Base-by-base conservation (phyloP, 2,329 filamentous ascomycete species). In the Paraconiothyrium brasiliense region DNA sequence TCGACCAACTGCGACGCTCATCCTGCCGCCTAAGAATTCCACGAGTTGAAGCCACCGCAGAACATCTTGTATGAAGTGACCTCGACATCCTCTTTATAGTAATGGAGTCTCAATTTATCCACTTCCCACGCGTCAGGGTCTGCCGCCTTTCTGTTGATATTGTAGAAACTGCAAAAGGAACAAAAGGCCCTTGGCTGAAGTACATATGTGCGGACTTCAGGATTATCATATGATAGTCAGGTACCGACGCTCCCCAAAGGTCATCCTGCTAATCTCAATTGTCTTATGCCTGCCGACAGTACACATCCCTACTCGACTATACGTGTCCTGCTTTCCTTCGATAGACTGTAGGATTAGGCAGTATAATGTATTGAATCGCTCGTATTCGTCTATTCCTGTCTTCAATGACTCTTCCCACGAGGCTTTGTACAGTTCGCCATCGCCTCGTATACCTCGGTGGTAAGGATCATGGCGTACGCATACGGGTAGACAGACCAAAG, bases 221-320 rank as follows among this genome's bases (percentile, higher is more conserved):
- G 34, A 35, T 35, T 2, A 35, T 11, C 11, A 48, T 7, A 48
- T 48, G 30, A 48, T 30, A 48, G 46, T 48, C 20, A 48, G 20
- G 2, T 4, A 6, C 22, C 50, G 34, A 37, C 27, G 32, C 37
- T 37, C 27, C 16, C 5, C n/a, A 9, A 37, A 37, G 4, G 13
- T 20, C 32, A 52, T 37, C 35, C 50, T 52, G 16, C 50, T 34
- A 52, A 52, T 39, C 16, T 52, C 50, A 37, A 34, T 35, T 34
- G 24, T 37, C 50, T 52, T 52, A n/a, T 37, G 11, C 50, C 27
- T 52, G 4, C 30, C 32, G 13, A 52, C 20, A 52, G 14, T n/a
- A 52, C 50, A 52, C 16, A 34, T 8, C 32, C 50, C 50, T 34
- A 52, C 50, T 52, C 50, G 30, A 39, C 50, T 52, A 52, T 52